Percentiles rank a stretch among this genome's conserved stretches.
Conservation (phyloP, 139 green algal species). For the Trebouxia sp. region DNA sequence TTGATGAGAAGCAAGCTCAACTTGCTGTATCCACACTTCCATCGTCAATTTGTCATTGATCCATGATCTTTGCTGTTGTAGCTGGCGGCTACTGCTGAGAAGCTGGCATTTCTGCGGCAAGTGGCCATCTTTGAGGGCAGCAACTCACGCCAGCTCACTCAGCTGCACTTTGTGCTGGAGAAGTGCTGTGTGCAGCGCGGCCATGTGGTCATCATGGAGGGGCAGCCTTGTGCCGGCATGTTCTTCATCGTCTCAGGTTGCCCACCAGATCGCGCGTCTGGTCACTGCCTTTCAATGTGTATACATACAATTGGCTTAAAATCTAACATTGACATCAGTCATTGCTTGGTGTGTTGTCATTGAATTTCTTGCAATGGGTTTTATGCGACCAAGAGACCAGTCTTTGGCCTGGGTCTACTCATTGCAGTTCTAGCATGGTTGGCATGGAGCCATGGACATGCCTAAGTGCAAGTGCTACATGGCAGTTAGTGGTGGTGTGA, state of each 20-base stretch:
- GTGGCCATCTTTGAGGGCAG: constrained; percentile 27
- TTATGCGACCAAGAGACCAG: too few species aligned
- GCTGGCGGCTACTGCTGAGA: constrained; percentile 27
- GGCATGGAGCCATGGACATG: too few species aligned
- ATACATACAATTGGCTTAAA: too few species aligned
- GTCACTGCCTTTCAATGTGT: too few species aligned
- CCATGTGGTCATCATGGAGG: constrained; percentile 13
- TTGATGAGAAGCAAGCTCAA: neutral
- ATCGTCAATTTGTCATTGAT: neutral
- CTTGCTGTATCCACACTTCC: neutral
- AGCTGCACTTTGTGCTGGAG: constrained; percentile 31
- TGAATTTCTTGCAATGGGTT: too few species aligned
- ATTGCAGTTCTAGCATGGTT: too few species aligned
- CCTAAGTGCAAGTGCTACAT: too few species aligned
- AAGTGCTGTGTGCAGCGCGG: constrained; percentile 20
- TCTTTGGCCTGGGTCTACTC: too few species aligned
- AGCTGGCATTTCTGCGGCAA: constrained; percentile 11
- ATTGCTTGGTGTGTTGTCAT: too few species aligned
- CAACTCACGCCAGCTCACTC: constrained; percentile 21
- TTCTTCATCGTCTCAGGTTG: constrained; percentile 26
- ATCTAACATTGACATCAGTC: too few species aligned
- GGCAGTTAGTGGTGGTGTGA: too few species aligned
- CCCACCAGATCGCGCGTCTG: too few species aligned
- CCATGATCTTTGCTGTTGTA: neutral
- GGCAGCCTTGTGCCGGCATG: constrained; percentile 22